A percentile compares a stretch with the other conserved stretches of the same genome.
Conservation (phyloP, 2,329 filamentous ascomycete genomes). For the Sphaerulina musiva region DNA sequence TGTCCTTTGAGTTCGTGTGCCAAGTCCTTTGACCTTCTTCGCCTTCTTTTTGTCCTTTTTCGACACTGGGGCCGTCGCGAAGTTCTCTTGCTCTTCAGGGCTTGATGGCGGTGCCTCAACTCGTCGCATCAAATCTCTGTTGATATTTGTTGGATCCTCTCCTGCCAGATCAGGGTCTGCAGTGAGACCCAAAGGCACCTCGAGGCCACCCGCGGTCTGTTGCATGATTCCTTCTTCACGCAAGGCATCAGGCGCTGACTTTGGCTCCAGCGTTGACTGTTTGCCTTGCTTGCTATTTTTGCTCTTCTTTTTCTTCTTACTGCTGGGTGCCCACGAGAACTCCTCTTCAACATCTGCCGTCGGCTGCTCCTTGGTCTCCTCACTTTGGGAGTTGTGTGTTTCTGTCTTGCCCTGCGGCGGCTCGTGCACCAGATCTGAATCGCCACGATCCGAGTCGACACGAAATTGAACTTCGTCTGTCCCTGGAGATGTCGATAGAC, state of each 20-base stretch:
- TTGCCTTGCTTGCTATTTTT: constrained; percentile 23
- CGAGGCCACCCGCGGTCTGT: neutral
- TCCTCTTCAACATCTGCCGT: constrained; percentile 12
- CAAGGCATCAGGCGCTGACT: neutral
- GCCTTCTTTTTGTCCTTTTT: constrained; percentile 17
- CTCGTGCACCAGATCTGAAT: neutral
- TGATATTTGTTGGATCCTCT: neutral
- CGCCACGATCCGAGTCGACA: neutral
- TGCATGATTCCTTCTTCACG: neutral
- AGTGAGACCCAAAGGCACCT: neutral
- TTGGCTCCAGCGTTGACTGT: neutral
- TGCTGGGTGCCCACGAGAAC: constrained; percentile 2
- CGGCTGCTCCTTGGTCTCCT: neutral
- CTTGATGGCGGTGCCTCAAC: neutral
- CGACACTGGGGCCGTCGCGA: neutral
- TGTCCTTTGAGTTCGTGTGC: constrained; percentile 10
- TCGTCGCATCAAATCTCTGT: neutral
- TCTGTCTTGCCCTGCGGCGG: neutral
- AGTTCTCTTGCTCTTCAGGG: constrained; percentile 1
- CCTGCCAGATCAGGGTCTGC: neutral
- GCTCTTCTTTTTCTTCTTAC: constrained; percentile 22
- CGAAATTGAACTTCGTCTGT: too few species aligned
- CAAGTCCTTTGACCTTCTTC: constrained; percentile 19
- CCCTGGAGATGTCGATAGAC: too few species aligned
- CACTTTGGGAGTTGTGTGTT: neutral